Evolutionary conservation across 805 yeast genomes (phyloP), one percentile per base, ranked within the genome.

Genomic region (Saturnispora silvae): DNA sequence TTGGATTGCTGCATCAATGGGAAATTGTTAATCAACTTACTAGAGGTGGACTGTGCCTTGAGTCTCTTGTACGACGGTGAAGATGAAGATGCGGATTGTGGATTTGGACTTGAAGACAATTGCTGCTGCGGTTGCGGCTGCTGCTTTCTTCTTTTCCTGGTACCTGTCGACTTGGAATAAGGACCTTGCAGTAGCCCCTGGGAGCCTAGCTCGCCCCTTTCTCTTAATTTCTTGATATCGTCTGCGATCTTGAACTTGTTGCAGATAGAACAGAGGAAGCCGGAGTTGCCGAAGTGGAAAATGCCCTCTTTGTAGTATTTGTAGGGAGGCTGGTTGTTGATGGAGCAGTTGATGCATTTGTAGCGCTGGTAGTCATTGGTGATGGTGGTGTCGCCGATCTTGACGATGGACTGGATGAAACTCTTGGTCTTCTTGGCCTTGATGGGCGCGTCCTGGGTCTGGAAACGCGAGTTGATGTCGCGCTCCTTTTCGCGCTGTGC

Each of bases 211-310:
- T 53, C 53, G 13, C 63, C 63, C 18, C 61, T 48, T 19, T 48
- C 46, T 19, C 63, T 47, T 19, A 59, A 40, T 16, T 42, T 38
- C 20, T 44, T 44, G 1, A 42, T 40, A 35, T 58, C 56, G 31
- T 45, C 38, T 28, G 46, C 45, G 5, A 45, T 31, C 25, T 56
- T 50, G 19, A 48, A 37, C 10, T 41, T 43, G 17, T 55, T 50
- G 34, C 63, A 59, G 15, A 48, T 44, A 23, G 38, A 18, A 38
- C 63, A 59, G 24, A 59, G 41, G n/a, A 49, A 44, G 1, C 63
- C 63, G 2, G 61, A 46, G 42, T 59, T 59, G 9, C 59, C 62
- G 34, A 50, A 49, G 41, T 57, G 59, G 33, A 54, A 59, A 6
- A 57, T 48, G 2, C 63, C 63, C 18, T 52, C 57, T 22, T 46